Evolutionary conservation across 208 protist genomes (phyloP).

Genomic region (Novymonas esmeraldas): DNA sequence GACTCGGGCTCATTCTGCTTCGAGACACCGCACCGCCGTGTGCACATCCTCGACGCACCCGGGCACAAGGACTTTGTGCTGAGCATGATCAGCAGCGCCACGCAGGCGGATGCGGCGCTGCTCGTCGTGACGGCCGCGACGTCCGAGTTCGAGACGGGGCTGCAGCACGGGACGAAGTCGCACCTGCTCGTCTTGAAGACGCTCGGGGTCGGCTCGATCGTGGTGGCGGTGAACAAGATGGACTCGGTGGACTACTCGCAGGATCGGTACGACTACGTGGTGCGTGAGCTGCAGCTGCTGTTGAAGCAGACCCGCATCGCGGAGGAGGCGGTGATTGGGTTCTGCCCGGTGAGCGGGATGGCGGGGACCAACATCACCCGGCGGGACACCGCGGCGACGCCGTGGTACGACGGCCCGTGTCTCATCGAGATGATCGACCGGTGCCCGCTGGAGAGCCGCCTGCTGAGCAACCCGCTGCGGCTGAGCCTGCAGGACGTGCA

Average conservation of each 20-base stretch:
- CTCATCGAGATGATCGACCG: conserved; percentile 76
- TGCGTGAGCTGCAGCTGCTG: conserved; percentile 90
- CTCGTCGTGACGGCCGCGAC: conserved; percentile 97
- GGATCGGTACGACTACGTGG: conserved; percentile 93
- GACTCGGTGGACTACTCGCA: conserved; percentile 94
- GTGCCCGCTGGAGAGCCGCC: conserved; percentile 71
- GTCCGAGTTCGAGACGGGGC: conserved; percentile 98
- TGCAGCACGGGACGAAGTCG: conserved; percentile 97
- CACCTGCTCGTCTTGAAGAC: conserved; percentile 98
- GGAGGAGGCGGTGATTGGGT: conserved; percentile 60
- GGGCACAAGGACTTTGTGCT: conserved; percentile 98
- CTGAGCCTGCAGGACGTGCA: conserved; percentile 79
- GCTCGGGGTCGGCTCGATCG: conserved; percentile 95
- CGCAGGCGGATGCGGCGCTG: conserved; percentile 97
- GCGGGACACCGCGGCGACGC: conserved; percentile 27
- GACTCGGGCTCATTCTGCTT: conserved; percentile 94
- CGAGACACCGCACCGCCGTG: conserved; percentile 85
- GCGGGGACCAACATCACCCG: conserved; percentile 63
- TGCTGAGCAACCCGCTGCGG: conserved; percentile 66
- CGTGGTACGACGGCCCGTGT: conserved; percentile 80
- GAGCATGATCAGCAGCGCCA: conserved; percentile 98
- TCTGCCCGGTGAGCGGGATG: conserved; percentile 83
- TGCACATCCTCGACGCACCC: conserved; percentile 88
- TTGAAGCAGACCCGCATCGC: conserved; percentile 93
- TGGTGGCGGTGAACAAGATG: conserved; percentile 99